These are phyloP conservation scores for Lunasporangiospora selenospora DNA, from an alignment of 192 early-diverging fungal genomes.

Conservation along the genomic window DNA sequence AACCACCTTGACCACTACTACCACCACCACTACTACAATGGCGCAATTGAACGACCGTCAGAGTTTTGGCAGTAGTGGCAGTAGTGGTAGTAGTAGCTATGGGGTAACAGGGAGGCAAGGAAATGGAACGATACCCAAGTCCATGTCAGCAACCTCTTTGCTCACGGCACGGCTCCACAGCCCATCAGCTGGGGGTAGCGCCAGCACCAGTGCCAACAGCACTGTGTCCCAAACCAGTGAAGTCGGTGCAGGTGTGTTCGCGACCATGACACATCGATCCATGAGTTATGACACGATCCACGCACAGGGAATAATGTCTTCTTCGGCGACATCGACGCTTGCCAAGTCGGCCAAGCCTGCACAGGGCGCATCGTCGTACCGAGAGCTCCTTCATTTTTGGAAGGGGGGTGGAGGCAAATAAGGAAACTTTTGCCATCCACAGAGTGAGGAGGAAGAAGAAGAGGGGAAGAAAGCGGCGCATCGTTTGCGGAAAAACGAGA, in stretches of 20 bases:
- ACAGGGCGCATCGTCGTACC: conserved; percentile 28
- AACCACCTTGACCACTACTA: conserved; percentile 1
- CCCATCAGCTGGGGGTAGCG: not conserved
- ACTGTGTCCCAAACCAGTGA: not conserved
- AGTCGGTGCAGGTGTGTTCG: not conserved
- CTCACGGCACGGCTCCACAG: conserved; percentile 7
- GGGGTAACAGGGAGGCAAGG: too few species aligned
- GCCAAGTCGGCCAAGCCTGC: conserved; percentile 27
- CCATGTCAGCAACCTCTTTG: conserved; percentile 1
- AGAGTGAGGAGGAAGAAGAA: too few species aligned
- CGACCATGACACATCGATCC: conserved; percentile 26
- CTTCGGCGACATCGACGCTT: conserved; percentile 7
- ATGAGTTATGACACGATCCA: conserved; percentile 36
- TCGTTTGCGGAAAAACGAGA: not conserved
- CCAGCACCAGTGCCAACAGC: not conserved
- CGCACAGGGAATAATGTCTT: too few species aligned
- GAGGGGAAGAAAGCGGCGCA: too few species aligned
- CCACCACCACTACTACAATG: conserved; percentile 2
- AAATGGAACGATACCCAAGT: conserved; percentile 8
- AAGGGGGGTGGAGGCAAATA: conserved; percentile 23
- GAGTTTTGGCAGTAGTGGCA: not conserved
- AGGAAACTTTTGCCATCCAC: not conserved
- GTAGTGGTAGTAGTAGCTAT: not conserved
- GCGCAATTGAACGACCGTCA: not conserved
- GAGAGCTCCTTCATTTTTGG: conserved; percentile 45